Conservation (phyloP, 2,329 filamentous ascomycete species). For the Apiospora aurea region DNA sequence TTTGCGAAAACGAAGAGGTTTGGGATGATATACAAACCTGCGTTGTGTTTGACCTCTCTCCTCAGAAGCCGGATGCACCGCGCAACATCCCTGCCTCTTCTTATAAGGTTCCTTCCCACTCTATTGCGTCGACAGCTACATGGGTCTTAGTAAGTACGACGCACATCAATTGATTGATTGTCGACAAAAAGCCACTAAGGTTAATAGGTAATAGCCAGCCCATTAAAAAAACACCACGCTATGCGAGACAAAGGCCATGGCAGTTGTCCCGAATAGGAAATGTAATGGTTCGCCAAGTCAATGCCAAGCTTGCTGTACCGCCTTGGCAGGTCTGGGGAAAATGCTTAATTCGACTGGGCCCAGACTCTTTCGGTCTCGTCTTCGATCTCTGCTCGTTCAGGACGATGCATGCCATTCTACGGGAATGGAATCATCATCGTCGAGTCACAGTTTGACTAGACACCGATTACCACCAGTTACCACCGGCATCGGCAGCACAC, state of each 20-base stretch:
- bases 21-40: neutral
- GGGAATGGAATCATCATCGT: neutral
- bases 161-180: neutral
- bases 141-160: neutral
- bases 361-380: neutral
- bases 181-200: neutral
- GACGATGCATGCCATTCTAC: neutral
- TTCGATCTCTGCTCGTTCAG: too few species aligned
- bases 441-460: neutral
- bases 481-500: neutral
- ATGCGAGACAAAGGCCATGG: neutral
- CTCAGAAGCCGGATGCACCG: neutral
- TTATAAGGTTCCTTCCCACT: neutral
- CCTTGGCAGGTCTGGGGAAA: conserved; percentile 7
- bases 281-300: conserved; percentile 12
- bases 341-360: conserved; percentile 14
- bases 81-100: neutral
- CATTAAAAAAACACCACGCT: conserved; percentile 5
- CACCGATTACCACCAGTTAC: neutral
- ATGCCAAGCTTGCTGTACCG: conserved; percentile 10
- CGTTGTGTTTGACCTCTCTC: neutral
- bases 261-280: conserved; percentile 6
- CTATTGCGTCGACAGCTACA: neutral
- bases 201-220: neutral
- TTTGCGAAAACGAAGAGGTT: neutral